Evolutionary conservation across 768 basidiomycete genomes (phyloP), one percentile per base, ranked within the genome.

Genomic region (Tulasnella sp.): DNA sequence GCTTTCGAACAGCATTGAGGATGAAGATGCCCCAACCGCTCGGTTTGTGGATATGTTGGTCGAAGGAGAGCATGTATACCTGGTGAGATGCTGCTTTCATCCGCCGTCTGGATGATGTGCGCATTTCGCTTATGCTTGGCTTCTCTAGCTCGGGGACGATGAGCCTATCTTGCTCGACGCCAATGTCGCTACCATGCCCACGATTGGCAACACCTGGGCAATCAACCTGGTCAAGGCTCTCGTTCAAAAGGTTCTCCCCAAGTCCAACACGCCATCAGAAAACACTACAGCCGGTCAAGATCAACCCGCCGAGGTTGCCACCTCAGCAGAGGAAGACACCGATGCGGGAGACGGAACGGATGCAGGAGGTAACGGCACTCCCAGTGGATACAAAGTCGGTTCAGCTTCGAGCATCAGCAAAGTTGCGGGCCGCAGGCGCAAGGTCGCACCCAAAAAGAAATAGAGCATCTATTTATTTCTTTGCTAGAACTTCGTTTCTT

Each of bases 21-120:
- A 75, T 62, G 75, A 75, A 40, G 81, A 81, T 21, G 42, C 36
- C 48, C 62, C 62, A 12, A 19, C 62, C 27, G 62, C 62, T 18
- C 73, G 88, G 84, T 88, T 86, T 85, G 86, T 95, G 80, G 94
- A 96, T 80, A 91, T 95, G 91, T 88, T 95, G 27, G 95, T 97
- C 16, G 93, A 95, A 80, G 91, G 91, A 68, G 86, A 89, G 62
- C 83, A 91, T 48, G 94, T 96, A 56, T 96, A 89, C 85, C 88
- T 95, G 79, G 93, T 94, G 83, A 84, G 93, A 56, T 58, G 72
- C 76, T 62, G 48, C 71, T 42, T 42, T 74, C n/a, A 75, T 68
- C 9, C 34, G 27, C 79, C 78, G 77, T 79, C 62, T 79, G n/a
- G 75, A 78, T 42, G 58, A 73, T 16, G 68, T 77, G 79, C 58